Base-by-base conservation (phyloP, 495 filamentous ascomycete species). In the Melanomma pulvis-pyrius region DNA sequence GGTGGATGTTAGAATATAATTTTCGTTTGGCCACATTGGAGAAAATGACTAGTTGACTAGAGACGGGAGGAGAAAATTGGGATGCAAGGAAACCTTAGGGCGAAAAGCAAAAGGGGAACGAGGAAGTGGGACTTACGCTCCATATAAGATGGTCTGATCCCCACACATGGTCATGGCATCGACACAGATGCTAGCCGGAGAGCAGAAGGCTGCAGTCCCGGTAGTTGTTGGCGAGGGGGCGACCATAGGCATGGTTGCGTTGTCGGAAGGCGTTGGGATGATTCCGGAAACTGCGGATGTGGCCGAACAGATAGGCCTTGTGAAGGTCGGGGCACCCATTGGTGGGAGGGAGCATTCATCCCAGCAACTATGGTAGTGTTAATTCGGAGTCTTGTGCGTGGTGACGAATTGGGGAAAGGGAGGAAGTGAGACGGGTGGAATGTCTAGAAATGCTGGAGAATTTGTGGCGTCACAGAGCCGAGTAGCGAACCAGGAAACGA, bases 301-400 rank as follows among this genome's bases (percentile, higher is more conserved):
- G 25, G 51, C 2, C 29, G 51, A 26, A 34, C 51, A 55, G 26
- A 28, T 9, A 26, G 25, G 25, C 28, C 34, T 32, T 24, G 51
- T 55, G 51, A 55, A 55, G 8, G 51, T 55, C 5, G 22, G 51
- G 25, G 29, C 9, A 4, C 21, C 13, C 9, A 12, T 28, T 4
- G 9, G 3, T 6, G 50, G 50, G 8, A 24, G 24, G 25, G 22
- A 21, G 30, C 51, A 55, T 55, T 34, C 51, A 22, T 55, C 30
- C 51, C 51, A 55, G 51, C 51, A 55, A 19, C 51, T 55, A 19
- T 8, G 24, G 25, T 25, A n/a, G 24, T 19, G 25, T 51, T 51
- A 51, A 21, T 25, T n/a, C n/a, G n/a, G n/a, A n/a, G n/a, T n/a
- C n/a, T 12, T 22, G 46, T 22, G 21, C 7, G 46, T 22, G 11